Evolutionary conservation across 1,284 basidiomycete species (phyloP), one percentile per base, ranked within the genome.

Genomic region (Tilletiaria anomala): DNA sequence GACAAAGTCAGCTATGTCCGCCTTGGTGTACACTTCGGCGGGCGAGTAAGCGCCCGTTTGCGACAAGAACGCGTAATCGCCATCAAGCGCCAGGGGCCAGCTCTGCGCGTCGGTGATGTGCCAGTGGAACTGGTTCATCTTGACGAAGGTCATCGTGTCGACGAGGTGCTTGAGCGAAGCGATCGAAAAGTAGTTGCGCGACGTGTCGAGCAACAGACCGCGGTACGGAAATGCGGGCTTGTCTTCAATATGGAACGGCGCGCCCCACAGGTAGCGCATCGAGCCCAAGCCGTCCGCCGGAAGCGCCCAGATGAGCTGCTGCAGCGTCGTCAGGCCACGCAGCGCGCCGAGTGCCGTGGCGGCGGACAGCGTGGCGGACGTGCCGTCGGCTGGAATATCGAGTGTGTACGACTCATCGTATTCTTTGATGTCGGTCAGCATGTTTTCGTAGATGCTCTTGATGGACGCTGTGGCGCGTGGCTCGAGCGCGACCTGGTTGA

Each of bases 131-230:
- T 50, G 44, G 45, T 71, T 61, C 40, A 83, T 77, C 72, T 93
- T 93, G 52, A 82, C 80, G 75, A 76, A 78, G 47, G 79, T 79
- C 84, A 88, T 87, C 1, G 81, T 78, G 51, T 87, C 80, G 15
- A 93, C 65, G 5, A 79, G 81, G 22, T 78, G 75, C 44, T 78
- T 73, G 57, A 88, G 75, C 53, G 81, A 78, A 0, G 61, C 6
- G 3, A 62, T 68, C 17, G 66, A 53, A 29, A 53, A 77, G 71
- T 65, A 82, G 64, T 80, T 76, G 8, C 80, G 70, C 1, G 78
- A 68, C 0, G 81, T 89, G 56, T 93, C 87, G 8, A 93, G 73
- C 71, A 82, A 75, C 39, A 91, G 72, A 2, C 83, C 84, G 18
- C 87, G 61, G 60, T 54, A 62, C 1, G 68, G 60, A 43, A 71